Evolutionary conservation across 129 eudicot genomes (phyloP).

Genomic region (Escallonia rubra): DNA sequence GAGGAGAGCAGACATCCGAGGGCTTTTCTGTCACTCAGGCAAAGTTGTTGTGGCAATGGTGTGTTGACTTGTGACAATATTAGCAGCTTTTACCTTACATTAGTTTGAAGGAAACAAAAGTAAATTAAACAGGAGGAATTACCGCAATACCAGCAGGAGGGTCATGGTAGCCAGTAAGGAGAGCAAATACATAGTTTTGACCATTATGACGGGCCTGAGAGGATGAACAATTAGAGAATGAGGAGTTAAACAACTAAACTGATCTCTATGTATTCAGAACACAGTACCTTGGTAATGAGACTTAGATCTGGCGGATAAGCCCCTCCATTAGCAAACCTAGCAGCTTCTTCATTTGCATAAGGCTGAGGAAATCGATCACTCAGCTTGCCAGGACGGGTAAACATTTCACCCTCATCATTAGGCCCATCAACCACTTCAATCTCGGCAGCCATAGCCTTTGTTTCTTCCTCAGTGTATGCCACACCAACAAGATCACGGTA

Average conservation of each 20-base stretch:
- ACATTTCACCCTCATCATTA: conserved; percentile 96
- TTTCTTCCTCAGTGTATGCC: conserved; percentile 94
- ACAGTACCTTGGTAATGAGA: conserved; percentile 74
- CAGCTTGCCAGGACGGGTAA: conserved; percentile 83
- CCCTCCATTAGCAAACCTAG: conserved; percentile 95
- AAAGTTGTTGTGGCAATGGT: too few relatives aligned
- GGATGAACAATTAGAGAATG: not conserved
- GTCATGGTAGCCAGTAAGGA: conserved; percentile 90
- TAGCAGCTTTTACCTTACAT: too few relatives aligned
- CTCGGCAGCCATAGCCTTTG: conserved; percentile 96
- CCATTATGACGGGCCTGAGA: conserved; percentile 90
- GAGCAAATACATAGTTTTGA: conserved; percentile 86
- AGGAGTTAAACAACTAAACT: too few relatives aligned
- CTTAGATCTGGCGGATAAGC: conserved; percentile 96
- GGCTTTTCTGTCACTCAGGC: too few relatives aligned
- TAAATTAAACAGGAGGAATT: conserved; percentile 16
- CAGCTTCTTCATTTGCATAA: conserved; percentile 81
- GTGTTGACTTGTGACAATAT: too few relatives aligned
- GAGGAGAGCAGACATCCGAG: too few relatives aligned
- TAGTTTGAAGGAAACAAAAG: too few relatives aligned
- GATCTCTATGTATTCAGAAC: too few relatives aligned
- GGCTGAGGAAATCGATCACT: conserved; percentile 91
- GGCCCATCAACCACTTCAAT: conserved; percentile 97
- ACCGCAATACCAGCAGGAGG: conserved; percentile 95
- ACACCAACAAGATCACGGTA: conserved; percentile 93